Base-by-base conservation (phyloP, 2,329 filamentous ascomycete species). In the Ophiostoma piceae region DNA sequence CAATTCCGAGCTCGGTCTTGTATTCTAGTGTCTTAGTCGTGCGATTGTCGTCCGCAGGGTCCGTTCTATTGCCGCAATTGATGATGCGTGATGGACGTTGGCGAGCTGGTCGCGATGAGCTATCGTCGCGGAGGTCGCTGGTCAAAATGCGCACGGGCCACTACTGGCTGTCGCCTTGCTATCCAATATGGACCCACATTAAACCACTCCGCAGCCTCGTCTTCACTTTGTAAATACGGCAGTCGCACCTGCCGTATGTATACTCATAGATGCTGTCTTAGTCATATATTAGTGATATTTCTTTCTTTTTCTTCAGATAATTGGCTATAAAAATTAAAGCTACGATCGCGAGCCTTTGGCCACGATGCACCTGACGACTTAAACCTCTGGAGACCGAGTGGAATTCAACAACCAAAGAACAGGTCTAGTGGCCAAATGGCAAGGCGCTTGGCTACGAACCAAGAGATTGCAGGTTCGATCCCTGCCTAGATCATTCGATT, bases 401-500 rank as follows among this genome's bases (percentile, higher is more conserved):
- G n/a, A 12, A n/a, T n/a, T 57, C 22, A 57, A 57, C 51, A 57
- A 26, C 8, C 51, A 19, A 32, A 32, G 26, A 62, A 62, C 57
- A 12, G 73, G 73, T 74, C 72, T 71, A 74, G 73, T 76, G 75
- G 75, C 74, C 74, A 74, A 75, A 75, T 77, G 77, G 73, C 77
- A 78, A 77, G 76, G 77, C 77, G 76, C 75, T 76, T 77, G 77
- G 77, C 76, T 78, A 77, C 77, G 77, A 78, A 78, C 77, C 77
- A 77, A 76, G 76, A 77, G 76, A 77, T 77, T 77, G 76, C 76
- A 77, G 77, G 77, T 78, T 77, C 77, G 76, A 78, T 74, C 76
- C 77, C 77, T 77, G 77, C 76, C 73, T 74, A 71, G 73, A 74
- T 74, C 75, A 66, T 35, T 68, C 51, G 26, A 62, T 62, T 57